These are phyloP conservation scores for Xylariaceae sp. DNA, from an alignment of 2,329 filamentous ascomycete species.

Conservation along the genomic window DNA sequence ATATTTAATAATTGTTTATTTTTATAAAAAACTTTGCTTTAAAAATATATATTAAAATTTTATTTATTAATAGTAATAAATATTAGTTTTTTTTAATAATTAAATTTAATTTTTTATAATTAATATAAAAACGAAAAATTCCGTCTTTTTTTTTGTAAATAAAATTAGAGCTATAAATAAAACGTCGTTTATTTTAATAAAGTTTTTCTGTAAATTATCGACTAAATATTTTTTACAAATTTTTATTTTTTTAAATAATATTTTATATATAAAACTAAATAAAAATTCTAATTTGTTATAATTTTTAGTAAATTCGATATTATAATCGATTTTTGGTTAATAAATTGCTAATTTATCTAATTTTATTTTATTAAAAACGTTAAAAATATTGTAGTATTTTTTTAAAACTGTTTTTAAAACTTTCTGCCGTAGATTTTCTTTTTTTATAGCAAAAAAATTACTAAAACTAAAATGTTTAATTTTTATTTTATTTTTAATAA, in stretches of 20 bases:
- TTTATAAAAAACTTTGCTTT: neutral
- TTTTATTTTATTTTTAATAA: neutral
- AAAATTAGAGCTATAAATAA: neutral
- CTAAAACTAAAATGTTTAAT: neutral
- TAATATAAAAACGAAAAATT: neutral
- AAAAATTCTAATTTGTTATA: neutral
- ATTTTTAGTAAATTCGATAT: neutral
- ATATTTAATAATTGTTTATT: neutral
- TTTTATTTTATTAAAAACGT: too few relatives aligned
- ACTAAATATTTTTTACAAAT: neutral
- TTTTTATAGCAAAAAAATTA: neutral
- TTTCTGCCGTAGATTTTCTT: too few relatives aligned
- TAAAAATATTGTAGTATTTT: too few relatives aligned
- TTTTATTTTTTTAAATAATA: neutral
- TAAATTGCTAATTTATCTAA: neutral
- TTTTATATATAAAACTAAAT: neutral
- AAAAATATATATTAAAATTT: too few relatives aligned
- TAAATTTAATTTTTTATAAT: neutral
- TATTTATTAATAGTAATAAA: too few relatives aligned
- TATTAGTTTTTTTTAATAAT: neutral
- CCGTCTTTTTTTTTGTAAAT: neutral
- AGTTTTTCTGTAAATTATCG: neutral
- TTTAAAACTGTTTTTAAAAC: too few relatives aligned
- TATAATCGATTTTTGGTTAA: neutral
- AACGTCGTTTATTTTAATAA: neutral